A percentile compares a stretch with the other conserved stretches of the same genome.
Evolutionary conservation across 768 basidiomycete genomes (phyloP).

Genomic region (Naematelia aurantialba): DNA sequence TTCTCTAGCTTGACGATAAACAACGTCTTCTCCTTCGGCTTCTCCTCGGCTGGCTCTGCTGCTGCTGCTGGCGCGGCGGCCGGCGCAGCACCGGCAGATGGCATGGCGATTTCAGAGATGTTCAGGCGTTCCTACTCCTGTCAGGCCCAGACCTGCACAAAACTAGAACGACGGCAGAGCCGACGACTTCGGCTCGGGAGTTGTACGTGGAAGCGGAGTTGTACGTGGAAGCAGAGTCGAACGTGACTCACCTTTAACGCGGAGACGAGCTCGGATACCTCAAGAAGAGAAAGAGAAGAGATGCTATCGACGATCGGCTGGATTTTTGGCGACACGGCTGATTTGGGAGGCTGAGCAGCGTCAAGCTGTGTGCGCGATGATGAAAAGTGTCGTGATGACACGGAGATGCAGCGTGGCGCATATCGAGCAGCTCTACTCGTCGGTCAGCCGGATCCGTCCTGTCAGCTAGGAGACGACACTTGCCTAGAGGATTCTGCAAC

Average conservation of each 20-base stretch:
- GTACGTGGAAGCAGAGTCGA: no score
- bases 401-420: background rate
- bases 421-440: background rate
- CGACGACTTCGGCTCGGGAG: no score
- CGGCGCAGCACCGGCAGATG: slow-evolving; percentile 54
- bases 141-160: background rate
- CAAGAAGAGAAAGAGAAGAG: slow-evolving; percentile 77
- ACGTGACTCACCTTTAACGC: slow-evolving; percentile 82
- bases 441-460: background rate
- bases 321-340: slow-evolving; percentile 56
- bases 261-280: slow-evolving; percentile 90
- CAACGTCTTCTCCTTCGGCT: slow-evolving; percentile 97
- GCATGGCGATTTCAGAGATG: slow-evolving; percentile 91
- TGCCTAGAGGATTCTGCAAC: background rate
- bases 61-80: slow-evolving; percentile 54
- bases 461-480: background rate
- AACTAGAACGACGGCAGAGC: no score
- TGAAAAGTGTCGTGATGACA: background rate
- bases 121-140: slow-evolving; percentile 69
- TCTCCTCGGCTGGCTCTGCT: slow-evolving; percentile 63
- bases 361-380: background rate
- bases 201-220: no score
- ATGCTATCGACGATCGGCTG: slow-evolving; percentile 88
- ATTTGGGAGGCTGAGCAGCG: background rate
- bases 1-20: slow-evolving; percentile 94